Evolutionary conservation across 352 stramenopile genomes (phyloP).

Genomic region (Phytophthora europaea): DNA sequence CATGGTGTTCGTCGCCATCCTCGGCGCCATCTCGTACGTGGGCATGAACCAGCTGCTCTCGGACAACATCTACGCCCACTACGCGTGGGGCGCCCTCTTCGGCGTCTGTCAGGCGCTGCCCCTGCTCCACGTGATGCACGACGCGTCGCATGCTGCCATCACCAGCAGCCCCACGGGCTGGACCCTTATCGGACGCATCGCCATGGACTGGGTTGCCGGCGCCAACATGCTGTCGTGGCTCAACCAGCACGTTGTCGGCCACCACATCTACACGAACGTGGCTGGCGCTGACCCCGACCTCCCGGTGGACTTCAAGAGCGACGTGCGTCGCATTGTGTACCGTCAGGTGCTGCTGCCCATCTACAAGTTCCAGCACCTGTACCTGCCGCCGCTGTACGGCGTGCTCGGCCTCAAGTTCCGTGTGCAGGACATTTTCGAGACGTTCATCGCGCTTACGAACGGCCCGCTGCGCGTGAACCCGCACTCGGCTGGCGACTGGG

Average conservation of each 20-base stretch:
- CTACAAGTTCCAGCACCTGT: conserved; percentile 95
- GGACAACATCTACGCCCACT: conserved; percentile 65
- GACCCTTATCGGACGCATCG: conserved; percentile 78
- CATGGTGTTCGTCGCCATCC: conserved; percentile 84
- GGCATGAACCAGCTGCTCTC: conserved; percentile 81
- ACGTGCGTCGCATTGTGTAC: conserved; percentile 89
- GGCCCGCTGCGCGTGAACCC: conserved; percentile 94
- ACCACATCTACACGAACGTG: conserved; percentile 97
- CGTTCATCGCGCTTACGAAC: conserved; percentile 88
- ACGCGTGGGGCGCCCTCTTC: conserved; percentile 85
- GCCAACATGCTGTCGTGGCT: conserved; percentile 95
- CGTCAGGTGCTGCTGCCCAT: conserved; percentile 87
- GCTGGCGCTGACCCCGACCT: conserved; percentile 94
- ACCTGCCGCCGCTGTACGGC: conserved; percentile 94
- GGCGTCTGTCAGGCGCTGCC: conserved; percentile 91
- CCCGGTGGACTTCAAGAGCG: conserved; percentile 87
- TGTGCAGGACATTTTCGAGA: conserved; percentile 93
- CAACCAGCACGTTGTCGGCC: conserved; percentile 96
- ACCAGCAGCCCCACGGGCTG: conserved; percentile 83
- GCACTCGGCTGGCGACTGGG: conserved; percentile 79
- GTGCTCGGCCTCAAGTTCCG: conserved; percentile 96
- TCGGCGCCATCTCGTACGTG: conserved; percentile 74
- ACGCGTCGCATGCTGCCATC: conserved; percentile 92
- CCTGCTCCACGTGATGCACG: conserved; percentile 95
- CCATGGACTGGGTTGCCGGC: conserved; percentile 93